phyloP scores from a whole-genome alignment of 441 rosid species.

The Flueggea neowawraea region DNA sequence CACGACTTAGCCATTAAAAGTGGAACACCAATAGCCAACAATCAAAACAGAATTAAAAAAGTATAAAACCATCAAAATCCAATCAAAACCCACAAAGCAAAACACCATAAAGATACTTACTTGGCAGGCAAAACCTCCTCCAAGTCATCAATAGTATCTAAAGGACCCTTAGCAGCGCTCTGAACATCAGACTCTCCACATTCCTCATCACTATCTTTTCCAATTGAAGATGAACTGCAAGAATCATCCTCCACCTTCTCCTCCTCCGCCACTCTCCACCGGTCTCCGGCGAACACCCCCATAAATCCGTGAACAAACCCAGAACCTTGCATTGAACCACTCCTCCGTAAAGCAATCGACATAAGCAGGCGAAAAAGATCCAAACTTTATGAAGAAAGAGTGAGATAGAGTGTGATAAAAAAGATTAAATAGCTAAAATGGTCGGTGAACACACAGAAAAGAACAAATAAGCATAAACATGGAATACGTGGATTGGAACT shows the following conservation, averaged over 20 bases:
- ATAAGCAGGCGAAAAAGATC: neutral
- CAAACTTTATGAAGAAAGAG: too few relatives aligned
- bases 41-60: neutral
- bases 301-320: constrained; percentile 10
- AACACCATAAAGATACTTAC: constrained; percentile 18
- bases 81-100: constrained; percentile 1
- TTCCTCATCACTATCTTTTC: constrained; percentile 34
- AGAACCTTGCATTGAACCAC: constrained; percentile 13
- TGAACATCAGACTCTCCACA: constrained; percentile 25
- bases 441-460: too few relatives aligned
- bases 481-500: too few relatives aligned
- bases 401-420: too few relatives aligned
- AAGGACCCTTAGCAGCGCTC: constrained; percentile 39
- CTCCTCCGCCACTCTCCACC: neutral
- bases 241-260: constrained; percentile 18
- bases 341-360: constrained; percentile 23
- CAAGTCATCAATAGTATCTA: constrained; percentile 34
- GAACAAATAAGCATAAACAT: too few relatives aligned
- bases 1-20: too few relatives aligned
- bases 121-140: constrained; percentile 44
- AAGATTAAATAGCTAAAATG: too few relatives aligned
- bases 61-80: neutral
- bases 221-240: constrained; percentile 29
- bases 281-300: constrained; percentile 2
- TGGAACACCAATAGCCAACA: too few relatives aligned